Base-by-base conservation (phyloP, 164 flowering plant genomes). In the Euptelea pleiosperma region DNA sequence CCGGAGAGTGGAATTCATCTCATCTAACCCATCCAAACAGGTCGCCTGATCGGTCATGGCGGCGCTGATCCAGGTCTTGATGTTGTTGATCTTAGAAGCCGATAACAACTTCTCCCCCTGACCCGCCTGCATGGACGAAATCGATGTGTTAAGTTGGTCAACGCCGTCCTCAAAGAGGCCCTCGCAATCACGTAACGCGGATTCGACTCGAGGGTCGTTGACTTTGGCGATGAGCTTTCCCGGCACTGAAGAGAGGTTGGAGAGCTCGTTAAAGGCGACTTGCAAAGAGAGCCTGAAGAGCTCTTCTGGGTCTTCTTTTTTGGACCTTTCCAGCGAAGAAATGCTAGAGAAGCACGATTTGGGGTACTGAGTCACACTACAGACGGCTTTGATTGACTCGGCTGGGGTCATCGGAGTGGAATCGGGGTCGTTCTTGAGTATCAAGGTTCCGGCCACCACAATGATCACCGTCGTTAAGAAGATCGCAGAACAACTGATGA, bases 1-100 rank as follows among this genome's bases (percentile, higher is more conserved):
- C 6, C 55, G 60, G 8, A 66, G 8, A 11, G 44, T 57, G 36
- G 39, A 6, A 70, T 66, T 69, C 65, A 63, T 59, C 62, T 82
- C 82, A 19, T 68, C 74, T 52, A 86, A 61, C 6, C 85, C 90
- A 31, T 86, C 92, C 52, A 77, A 18, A 61, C 96, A 90, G 0
- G 97, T 87, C 43, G 83, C 79, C 39, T 70, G 75, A 49, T 85
- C 67, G 0, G 89, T 78, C 56, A 77, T 43, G 0, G 89, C 79
- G 0, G 73, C 66, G 60, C 87, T 82, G 22, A 88, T 55, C 96
- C 96, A 87, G 37, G 91, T 82, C 71, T 69, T 70, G 4, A 87
- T 46, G 48, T 84, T 78, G 25, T 49, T 70, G 52, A 83, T 41
- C 63, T 67, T 77, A 28, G 51, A 10, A 5, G 43, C 57, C 34